Percentiles rank a stretch among this genome's conserved stretches.
These are phyloP conservation scores for Claviceps pazoutovae DNA, from an alignment of 2,329 filamentous ascomycete species.

Conservation along the genomic window DNA sequence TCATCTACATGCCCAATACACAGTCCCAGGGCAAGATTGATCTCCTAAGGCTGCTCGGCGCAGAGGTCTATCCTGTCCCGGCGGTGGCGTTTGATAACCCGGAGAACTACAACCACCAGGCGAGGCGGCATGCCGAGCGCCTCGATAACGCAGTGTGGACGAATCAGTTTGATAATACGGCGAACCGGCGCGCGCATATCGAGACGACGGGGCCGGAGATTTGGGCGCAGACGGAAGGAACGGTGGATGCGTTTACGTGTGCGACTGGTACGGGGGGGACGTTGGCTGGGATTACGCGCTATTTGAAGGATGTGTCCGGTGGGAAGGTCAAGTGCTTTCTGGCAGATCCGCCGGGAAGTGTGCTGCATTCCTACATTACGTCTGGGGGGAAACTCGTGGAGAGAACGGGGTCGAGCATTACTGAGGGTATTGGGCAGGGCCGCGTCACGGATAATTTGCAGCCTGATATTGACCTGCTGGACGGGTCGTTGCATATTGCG, in stretches of 20 bases:
- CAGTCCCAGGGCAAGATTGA: constrained; percentile 98
- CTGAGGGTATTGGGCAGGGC: constrained; percentile 94
- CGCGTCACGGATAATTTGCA: constrained; percentile 89
- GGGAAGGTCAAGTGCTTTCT: constrained; percentile 77
- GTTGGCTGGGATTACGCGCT: constrained; percentile 75
- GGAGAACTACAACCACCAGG: constrained; percentile 96
- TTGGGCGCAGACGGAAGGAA: constrained; percentile 79
- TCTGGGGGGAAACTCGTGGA: constrained; percentile 76
- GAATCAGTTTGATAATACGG: constrained; percentile 95
- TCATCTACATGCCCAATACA: constrained; percentile 99
- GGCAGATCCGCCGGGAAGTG: constrained; percentile 85
- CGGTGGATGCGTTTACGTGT: constrained; percentile 88
- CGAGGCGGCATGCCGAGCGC: constrained; percentile 71
- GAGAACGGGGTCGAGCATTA: constrained; percentile 75
- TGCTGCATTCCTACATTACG: constrained; percentile 82
- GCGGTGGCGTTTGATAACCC: constrained; percentile 93
- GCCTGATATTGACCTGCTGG: constrained; percentile 70
- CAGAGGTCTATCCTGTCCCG: constrained; percentile 90
- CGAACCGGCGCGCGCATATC: constrained; percentile 85
- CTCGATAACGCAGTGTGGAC: constrained; percentile 92
- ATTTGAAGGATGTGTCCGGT: constrained; percentile 67
- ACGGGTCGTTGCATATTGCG: constrained; percentile 70
- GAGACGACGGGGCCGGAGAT: constrained; percentile 97
- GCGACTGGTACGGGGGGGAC: constrained; percentile 89
- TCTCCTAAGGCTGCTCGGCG: constrained; percentile 75